Evolutionary conservation across 2,329 filamentous ascomycete species (phyloP), one percentile per base, ranked within the genome.

Genomic region (Blastomyces silverae): DNA sequence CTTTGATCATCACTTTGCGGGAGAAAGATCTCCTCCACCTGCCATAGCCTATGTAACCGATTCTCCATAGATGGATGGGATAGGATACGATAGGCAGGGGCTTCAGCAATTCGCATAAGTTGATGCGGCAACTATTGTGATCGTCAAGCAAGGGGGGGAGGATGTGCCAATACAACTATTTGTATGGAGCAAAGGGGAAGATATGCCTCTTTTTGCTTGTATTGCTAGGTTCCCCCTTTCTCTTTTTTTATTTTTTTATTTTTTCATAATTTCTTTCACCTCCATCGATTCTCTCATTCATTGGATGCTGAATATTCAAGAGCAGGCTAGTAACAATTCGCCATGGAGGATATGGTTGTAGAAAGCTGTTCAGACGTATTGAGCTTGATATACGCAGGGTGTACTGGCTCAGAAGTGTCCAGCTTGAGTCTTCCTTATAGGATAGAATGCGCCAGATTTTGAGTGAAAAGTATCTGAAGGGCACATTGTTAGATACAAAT

Each of bases 111-210:
- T 34, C 5, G 31, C 31, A 34, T 5, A 34, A n/a, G 6, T 39
- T 57, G 28, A 39, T 39, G 53, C 20, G 15, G 55, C 28, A 34
- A 34, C 55, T 39, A 57, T 57, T 57, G 55, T 57, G 55, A 57
- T 57, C 55, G 55, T 57, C 55, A 37, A 57, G 34, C 20, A 20
- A 39, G 5, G 34, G 20, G 34, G n/a, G 28, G 55, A 17, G n/a
- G 20, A 39, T 6, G 22, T 3, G 22, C 20, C 3, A 25, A 52
- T 52, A 7, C n/a, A 17, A 17, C 15, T 17, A 17, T 44, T 34
- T 34, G 31, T 34, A 34, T 4, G 31, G 31, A 34, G 31, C 31
- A 34, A 44, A 44, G 6, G 4, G 15, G 42, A 17, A 17, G 15
- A 17, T 44, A 44, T 44, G 42, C 42, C 15, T 2, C 17, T n/a